A percentile compares a stretch with the other conserved stretches of the same genome.
Evolutionary conservation across 495 filamentous ascomycete species (phyloP).

Genomic region (Aspergillus asperescens): DNA sequence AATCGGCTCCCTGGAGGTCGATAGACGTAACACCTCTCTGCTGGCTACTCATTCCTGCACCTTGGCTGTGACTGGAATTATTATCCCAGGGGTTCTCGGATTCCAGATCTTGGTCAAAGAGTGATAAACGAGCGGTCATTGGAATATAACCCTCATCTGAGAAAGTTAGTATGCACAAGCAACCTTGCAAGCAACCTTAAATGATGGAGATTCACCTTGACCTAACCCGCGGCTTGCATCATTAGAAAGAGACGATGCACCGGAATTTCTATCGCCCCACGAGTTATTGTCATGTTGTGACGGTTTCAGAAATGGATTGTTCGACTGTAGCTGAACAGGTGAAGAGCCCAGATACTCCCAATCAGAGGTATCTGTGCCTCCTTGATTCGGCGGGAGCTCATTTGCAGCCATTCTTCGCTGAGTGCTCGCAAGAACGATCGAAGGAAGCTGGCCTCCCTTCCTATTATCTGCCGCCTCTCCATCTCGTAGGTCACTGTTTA

Average conservation of each 20-base stretch:
- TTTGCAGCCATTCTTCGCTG: slow-evolving; percentile 23
- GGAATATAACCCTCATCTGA: slow-evolving; percentile 43
- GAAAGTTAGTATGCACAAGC: slow-evolving; percentile 10
- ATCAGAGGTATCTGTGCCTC: slow-evolving; percentile 6
- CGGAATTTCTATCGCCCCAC: slow-evolving; percentile 23
- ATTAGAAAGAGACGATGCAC: slow-evolving; percentile 18
- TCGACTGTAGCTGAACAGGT: slow-evolving; percentile 36
- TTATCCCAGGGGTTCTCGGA: slow-evolving; percentile 25
- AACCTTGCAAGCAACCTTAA: not conserved
- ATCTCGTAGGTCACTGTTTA: slow-evolving; percentile 9
- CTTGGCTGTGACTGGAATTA: slow-evolving; percentile 9
- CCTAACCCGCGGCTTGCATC: slow-evolving; percentile 27
- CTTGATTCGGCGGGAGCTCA: slow-evolving; percentile 20
- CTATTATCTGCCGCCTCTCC: slow-evolving; percentile 8
- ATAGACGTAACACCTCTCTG: not conserved
- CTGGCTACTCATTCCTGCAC: not conserved
- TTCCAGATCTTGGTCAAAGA: slow-evolving; percentile 31
- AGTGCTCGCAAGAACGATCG: slow-evolving; percentile 25
- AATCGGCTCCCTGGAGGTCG: not conserved
- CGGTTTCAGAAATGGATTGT: slow-evolving; percentile 42
- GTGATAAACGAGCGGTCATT: slow-evolving; percentile 43
- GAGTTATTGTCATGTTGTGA: slow-evolving; percentile 22
- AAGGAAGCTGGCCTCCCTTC: slow-evolving; percentile 19
- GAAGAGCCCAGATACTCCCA: slow-evolving; percentile 24
- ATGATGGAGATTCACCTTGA: slow-evolving; percentile 24